Evolutionary conservation across 768 basidiomycete genomes (phyloP).

Genomic region (Polyporus arcularius): DNA sequence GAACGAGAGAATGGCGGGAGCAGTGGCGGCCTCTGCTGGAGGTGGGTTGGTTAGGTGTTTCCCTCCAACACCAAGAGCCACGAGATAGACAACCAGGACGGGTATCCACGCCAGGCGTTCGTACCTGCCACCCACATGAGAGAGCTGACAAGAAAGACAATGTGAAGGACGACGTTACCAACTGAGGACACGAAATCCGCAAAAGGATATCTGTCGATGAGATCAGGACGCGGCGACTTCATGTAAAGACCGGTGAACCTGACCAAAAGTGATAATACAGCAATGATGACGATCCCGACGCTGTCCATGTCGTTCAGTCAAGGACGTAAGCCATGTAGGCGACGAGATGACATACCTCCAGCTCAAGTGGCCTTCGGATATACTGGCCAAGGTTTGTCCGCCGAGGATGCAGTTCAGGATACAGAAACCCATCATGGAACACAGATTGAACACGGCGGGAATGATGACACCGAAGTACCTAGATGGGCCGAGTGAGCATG

Average conservation of each 20-base stretch:
- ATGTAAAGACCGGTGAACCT: constrained; percentile 19
- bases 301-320: constrained; percentile 33
- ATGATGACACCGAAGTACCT: constrained; percentile 59
- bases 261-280: constrained; percentile 63
- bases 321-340: not conserved
- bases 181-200: constrained; percentile 63
- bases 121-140: constrained; percentile 48
- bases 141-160: too few relatives aligned
- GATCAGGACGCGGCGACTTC: not conserved
- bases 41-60: constrained; percentile 59
- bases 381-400: constrained; percentile 58
- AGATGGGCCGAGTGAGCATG: constrained; percentile 13
- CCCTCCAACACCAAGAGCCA: constrained; percentile 73
- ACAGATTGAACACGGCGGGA: constrained; percentile 48
- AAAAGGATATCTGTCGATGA: constrained; percentile 55
- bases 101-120: constrained; percentile 80
- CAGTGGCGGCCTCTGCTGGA: constrained; percentile 54
- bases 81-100: constrained; percentile 68
- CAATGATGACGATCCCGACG: constrained; percentile 82
- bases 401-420: constrained; percentile 63
- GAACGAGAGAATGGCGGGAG: constrained; percentile 58
- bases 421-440: constrained; percentile 57
- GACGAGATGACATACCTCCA: constrained; percentile 42
- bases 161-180: constrained; percentile 34
- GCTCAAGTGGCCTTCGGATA: constrained; percentile 47